These are phyloP conservation scores for Jatropha podagrica DNA, from an alignment of 441 rosid genomes.

Conservation along the genomic window DNA sequence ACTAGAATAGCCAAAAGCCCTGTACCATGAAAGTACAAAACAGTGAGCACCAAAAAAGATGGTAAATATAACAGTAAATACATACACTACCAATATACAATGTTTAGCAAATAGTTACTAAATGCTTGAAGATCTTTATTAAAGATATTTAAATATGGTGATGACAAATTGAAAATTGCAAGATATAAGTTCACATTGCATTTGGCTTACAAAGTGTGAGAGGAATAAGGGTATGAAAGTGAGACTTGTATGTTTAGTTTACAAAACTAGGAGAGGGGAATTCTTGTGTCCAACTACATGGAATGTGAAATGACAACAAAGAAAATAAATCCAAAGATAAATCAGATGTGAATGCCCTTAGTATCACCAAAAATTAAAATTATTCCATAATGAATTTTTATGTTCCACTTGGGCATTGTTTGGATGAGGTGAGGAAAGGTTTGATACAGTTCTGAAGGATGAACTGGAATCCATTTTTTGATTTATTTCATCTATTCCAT, in stretches of 20 bases:
- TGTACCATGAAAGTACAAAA: constrained; percentile 40
- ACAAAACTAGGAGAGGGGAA: background rate
- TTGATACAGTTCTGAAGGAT: too few relatives aligned
- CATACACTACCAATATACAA: background rate
- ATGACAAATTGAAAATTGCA: background rate
- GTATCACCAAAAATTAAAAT: background rate
- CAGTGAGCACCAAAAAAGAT: constrained; percentile 19
- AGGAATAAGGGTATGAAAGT: background rate
- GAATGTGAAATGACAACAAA: background rate
- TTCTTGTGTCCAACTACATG: background rate
- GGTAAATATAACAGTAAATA: constrained; percentile 14
- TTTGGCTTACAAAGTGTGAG: background rate
- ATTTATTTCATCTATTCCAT: too few relatives aligned
- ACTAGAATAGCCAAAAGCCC: constrained; percentile 98
- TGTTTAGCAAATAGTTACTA: background rate
- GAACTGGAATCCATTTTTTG: too few relatives aligned
- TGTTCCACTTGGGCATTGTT: background rate
- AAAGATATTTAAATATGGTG: background rate
- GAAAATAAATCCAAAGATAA: background rate
- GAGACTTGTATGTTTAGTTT: background rate
- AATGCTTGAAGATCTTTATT: background rate
- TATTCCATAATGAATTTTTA: background rate
- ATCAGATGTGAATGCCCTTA: background rate
- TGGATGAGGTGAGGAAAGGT: too few relatives aligned
- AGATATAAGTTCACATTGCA: background rate